These are phyloP conservation scores for Tympanopsis confertula DNA, from an alignment of 2,329 filamentous ascomycete species.

Conservation along the genomic window DNA sequence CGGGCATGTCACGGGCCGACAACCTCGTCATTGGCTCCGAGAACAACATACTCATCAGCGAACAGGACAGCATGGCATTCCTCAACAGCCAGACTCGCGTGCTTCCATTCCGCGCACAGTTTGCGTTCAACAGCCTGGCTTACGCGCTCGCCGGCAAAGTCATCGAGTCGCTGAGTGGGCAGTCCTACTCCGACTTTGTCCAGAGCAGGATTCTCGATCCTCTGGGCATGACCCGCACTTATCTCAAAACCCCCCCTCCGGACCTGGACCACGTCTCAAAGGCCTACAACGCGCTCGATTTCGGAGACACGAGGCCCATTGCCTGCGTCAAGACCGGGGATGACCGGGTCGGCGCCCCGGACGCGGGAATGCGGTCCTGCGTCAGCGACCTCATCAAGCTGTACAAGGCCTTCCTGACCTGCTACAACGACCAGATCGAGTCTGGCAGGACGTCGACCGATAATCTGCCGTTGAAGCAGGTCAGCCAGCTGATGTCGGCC, in stretches of 20 bases:
- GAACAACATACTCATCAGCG: too few species aligned
- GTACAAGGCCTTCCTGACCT: conserved; percentile 9
- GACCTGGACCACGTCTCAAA: conserved; percentile 9
- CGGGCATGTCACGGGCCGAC: conserved; percentile 8
- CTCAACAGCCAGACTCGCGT: conserved; percentile 3
- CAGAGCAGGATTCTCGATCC: conserved; percentile 10
- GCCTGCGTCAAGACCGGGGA: conserved; percentile 4
- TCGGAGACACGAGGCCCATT: conserved; percentile 6
- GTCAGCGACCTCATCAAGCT: conserved; percentile 12
- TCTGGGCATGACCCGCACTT: conserved; percentile 12
- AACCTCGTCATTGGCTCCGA: conserved; percentile 4
- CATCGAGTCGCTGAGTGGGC: conserved; percentile 9
- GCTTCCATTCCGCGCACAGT: conserved; percentile 5
- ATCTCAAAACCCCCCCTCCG: too few species aligned
- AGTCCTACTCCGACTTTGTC: conserved; percentile 11
- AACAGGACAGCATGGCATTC: conserved; percentile 2
- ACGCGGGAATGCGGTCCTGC: conserved; percentile 8
- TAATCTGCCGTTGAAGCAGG: conserved; percentile 8
- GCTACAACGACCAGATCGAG: conserved; percentile 6
- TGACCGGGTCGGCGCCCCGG: conserved; percentile 6
- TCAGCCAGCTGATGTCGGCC: too few species aligned
- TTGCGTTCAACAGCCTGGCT: conserved; percentile 13
- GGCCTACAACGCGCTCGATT: conserved; percentile 6
- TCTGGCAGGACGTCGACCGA: conserved; percentile 4
- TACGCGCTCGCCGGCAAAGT: conserved; percentile 11